These are phyloP conservation scores for Paraurostyla sp. DNA, from an alignment of 73 alveolate species.

Conservation along the genomic window DNA sequence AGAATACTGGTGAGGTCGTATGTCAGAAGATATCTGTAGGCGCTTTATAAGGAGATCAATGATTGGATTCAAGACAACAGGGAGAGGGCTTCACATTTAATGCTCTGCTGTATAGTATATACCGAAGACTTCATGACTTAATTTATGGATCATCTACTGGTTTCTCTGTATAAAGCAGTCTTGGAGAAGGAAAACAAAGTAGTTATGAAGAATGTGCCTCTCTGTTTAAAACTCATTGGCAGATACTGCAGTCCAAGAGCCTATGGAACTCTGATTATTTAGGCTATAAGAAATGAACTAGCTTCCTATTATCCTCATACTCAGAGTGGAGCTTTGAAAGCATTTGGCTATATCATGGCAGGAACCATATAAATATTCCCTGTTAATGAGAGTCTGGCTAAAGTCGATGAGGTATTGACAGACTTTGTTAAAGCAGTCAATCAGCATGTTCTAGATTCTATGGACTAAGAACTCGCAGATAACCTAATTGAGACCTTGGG, in stretches of 20 bases:
- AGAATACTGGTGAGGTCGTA: slow-evolving; percentile 90
- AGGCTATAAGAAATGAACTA: slow-evolving; percentile 62
- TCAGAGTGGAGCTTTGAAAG: slow-evolving; percentile 66
- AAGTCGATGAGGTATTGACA: slow-evolving; percentile 1
- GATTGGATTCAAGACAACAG: slow-evolving; percentile 92
- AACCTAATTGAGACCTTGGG: neutral
- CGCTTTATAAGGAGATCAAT: slow-evolving; percentile 92
- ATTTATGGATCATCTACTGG: slow-evolving; percentile 88
- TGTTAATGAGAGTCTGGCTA: slow-evolving; percentile 12
- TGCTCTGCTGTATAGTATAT: slow-evolving; percentile 86
- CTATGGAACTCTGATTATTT: slow-evolving; percentile 11
- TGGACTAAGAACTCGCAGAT: slow-evolving; percentile 70
- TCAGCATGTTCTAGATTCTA: slow-evolving; percentile 51
- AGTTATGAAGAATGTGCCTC: slow-evolving; percentile 52
- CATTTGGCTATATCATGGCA: slow-evolving; percentile 56
- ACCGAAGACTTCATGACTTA: slow-evolving; percentile 96
- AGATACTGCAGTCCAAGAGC: slow-evolving; percentile 66
- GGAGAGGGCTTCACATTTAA: slow-evolving; percentile 91
- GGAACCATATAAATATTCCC: slow-evolving; percentile 73
- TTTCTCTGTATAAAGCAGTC: slow-evolving; percentile 66
- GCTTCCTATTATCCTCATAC: slow-evolving; percentile 57
- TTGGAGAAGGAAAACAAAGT: slow-evolving; percentile 58
- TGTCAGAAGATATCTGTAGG: slow-evolving; percentile 93
- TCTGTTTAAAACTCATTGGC: slow-evolving; percentile 52
- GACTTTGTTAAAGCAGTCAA: slow-evolving; percentile 35